Evolutionary conservation across 306 rosid genomes (phyloP), one percentile per base, ranked within the genome.

Genomic region (Quercus alba): DNA sequence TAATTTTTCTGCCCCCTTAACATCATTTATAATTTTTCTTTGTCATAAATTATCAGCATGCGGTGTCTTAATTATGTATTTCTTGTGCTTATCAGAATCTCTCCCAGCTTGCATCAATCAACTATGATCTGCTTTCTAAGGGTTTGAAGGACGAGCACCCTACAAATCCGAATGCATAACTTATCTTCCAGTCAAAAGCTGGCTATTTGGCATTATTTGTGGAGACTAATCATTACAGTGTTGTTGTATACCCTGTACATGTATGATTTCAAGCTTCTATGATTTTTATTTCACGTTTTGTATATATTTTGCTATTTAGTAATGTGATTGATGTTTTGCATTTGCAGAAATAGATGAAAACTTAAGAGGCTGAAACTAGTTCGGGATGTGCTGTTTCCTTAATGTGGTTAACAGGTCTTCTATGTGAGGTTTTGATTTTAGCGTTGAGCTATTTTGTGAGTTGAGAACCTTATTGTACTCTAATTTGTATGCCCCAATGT

Each of bases 71-170:
- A 20, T 66, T 72, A 20, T 79, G 57, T 72, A 75, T 85, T 73
- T 59, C 73, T 77, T 80, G 84, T 89, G 85, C 73, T 82, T 84
- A 66, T 73, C 93, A 96, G 99, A 96, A 96, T 88, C 98, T 96
- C 83, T 96, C 99, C 56, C 97, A 96, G 97, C 97, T 96, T 80
- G 99, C 97, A 30, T 96, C 99, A 77, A 96, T 96, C 97, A 96
- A 96, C 88, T 96, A 96, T 67, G 99, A 96, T 83, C 90, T 92
- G 84, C 97, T 96, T 75, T 83, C 94, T 30, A 93, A 96, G 88
- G 98, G 97, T 83, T 91, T 78, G 85, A 91, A 93, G 89, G 98
- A 93, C 49, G 99, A 96, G 33, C 89, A 90, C 2, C 74, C 91
- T 12, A 14, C 90, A 55, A 84, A 91, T 78, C 86, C 89, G 49